These are phyloP conservation scores for Microsporum ferrugineum DNA, from an alignment of 2,329 filamentous ascomycete genomes.

Conservation along the genomic window DNA sequence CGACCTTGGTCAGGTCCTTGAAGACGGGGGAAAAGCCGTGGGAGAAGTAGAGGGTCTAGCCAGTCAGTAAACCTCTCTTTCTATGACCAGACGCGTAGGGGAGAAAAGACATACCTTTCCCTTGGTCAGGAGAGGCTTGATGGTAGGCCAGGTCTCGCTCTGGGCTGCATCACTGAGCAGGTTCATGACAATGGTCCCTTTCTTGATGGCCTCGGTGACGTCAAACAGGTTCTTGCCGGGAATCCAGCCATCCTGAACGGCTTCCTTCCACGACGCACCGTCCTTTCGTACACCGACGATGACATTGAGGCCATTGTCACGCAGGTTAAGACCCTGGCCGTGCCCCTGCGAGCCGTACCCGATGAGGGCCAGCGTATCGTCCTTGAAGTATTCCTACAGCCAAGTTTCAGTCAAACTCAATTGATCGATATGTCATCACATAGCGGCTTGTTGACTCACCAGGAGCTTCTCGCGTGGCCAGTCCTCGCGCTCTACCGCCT, in stretches of 20 bases:
- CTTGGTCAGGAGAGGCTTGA: constrained; percentile 97
- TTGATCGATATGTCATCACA: background rate
- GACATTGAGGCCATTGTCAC: constrained; percentile 98
- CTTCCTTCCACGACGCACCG: constrained; percentile 97
- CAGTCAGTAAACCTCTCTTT: constrained; percentile 11
- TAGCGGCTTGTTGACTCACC: constrained; percentile 47
- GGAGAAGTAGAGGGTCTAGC: constrained; percentile 96
- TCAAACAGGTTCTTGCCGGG: constrained; percentile 98
- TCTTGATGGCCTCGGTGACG: constrained; percentile 87
- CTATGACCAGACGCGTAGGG: background rate
- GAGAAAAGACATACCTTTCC: constrained; percentile 61
- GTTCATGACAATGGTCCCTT: constrained; percentile 97
- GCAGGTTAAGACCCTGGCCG: constrained; percentile 98
- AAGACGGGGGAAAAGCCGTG: constrained; percentile 99
- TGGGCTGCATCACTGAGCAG: constrained; percentile 94
- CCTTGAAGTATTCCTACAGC: constrained; percentile 91
- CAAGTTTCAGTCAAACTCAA: constrained; percentile 5
- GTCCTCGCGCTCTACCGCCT: constrained; percentile 72
- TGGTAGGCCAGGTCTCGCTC: constrained; percentile 94
- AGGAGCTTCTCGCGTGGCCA: constrained; percentile 98
- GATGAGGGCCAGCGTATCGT: constrained; percentile 97
- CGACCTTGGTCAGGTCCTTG: constrained; percentile 98
- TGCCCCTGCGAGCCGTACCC: constrained; percentile 97
- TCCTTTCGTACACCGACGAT: constrained; percentile 98
- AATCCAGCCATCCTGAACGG: constrained; percentile 92